Base-by-base conservation (phyloP, 495 filamentous ascomycete genomes). In the Xylaria sp. region DNA sequence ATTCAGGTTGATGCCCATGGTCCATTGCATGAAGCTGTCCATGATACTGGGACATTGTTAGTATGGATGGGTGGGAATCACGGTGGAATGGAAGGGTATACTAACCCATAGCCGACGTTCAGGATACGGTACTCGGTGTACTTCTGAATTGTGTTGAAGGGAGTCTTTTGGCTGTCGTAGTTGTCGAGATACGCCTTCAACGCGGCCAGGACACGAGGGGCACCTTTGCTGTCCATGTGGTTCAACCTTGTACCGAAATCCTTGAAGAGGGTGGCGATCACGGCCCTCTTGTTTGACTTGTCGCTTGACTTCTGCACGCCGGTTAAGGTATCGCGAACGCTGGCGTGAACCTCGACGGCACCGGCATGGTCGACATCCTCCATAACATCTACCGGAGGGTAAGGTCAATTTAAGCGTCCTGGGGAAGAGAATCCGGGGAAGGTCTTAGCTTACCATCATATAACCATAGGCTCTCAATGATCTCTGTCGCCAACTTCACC, bases 21-120 rank as follows among this genome's bases (percentile, higher is more conserved):
- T 71, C 69, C 69, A 71, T 41, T 71, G 69, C 69, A 71, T 71
- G 52, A 71, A 71, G 61, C 61, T 66, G 41, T 71, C 69, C 69
- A 71, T 71, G 61, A 71, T 71, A 31, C 67, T 69, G 6, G 26
- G 31, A 6, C 31, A n/a, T 11, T 0, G 44, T 69, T 53, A 69
- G 67, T 69, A 61, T 15, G 24, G 3, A 26, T 50, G 24, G 1
- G 14, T 11, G n/a, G n/a, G 46, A 35, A 52, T 40, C 9, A 21
- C 29, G 3, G 33, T 41, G 7, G 17, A 6, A 31, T 26, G 9
- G 5, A 37, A 3, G 26, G 9, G 31, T 12, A 1, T 29, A 62
- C 67, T 12, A 50, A 69, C 67, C 69, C 69, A 24, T 71, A 71
- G 61, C 69, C 69, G 37, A 71, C 69, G 31, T 71, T 71, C 24